Base-by-base conservation (phyloP, 2,329 filamentous ascomycete genomes). In the Exophiala spinifera region DNA sequence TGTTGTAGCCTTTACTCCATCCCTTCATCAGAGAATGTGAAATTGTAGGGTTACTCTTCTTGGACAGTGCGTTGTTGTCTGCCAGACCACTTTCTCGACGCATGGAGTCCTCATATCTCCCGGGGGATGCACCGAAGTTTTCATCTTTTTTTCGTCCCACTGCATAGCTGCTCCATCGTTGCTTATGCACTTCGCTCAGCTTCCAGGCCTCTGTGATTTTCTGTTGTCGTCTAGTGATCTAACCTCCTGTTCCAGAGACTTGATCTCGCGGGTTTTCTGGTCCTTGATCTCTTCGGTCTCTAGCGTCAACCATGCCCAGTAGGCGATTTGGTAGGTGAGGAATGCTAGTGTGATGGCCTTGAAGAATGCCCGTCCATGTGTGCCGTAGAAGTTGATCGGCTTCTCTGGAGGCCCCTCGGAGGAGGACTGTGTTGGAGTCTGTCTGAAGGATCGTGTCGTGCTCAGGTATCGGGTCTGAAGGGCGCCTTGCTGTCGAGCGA, bases 261-360 rank as follows among this genome's bases (percentile, higher is more conserved):
- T 56, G 52, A 64, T 63, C 50, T 62, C 54, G 3, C 59, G 49
- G n/a, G 73, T 72, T 63, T 73, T 76, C 21, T 69, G 59, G 15
- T 69, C 63, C 59, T 72, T 75, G 5, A 66, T 65, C 56, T 76
- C 74, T 53, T 76, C 73, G 49, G 70, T 74, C 63, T 78, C 75
- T 11, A 78, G 62, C 55, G 73, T 76, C 63, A 74, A 51, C 76
- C 76, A 78, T 25, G 66, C 63, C 72, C 72, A 76, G 59, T 78
- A 76, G 17, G 75, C 66, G 39, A 76, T 66, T 58, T 78, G 76
- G 61, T 77, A 78, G 14, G 72, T 74, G 61, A 78, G 72, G 33
- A 78, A 70, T 3, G 74, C 73, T 6, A 74, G 72, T 2, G 77
- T 68, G 51, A 78, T 75, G 55, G 76, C 72, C 59, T 78, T 78